Conservation (phyloP, 2,329 filamentous ascomycete species). For the Colletotrichum lini region DNA sequence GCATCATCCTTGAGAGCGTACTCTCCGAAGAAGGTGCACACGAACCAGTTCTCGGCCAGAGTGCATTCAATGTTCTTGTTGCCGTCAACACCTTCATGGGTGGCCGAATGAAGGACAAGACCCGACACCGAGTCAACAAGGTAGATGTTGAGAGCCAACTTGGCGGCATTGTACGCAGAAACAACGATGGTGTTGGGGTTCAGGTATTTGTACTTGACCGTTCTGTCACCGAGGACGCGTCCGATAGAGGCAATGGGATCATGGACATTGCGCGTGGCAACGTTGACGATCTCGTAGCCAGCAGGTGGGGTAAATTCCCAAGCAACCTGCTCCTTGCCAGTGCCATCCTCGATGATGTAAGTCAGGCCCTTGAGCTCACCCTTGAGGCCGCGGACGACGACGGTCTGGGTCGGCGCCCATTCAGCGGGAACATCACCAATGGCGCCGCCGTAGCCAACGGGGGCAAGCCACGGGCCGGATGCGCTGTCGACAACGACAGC, state of each 20-base stretch:
- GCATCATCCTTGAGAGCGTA: constrained; percentile 70
- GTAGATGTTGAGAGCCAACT: constrained; percentile 77
- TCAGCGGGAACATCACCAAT: constrained; percentile 61
- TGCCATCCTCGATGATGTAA: constrained; percentile 60
- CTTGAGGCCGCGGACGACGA: constrained; percentile 67
- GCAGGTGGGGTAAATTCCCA: constrained; percentile 82
- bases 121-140: constrained; percentile 91
- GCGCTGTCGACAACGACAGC: constrained; percentile 67
- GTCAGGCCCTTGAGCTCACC: constrained; percentile 69
- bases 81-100: constrained; percentile 81
- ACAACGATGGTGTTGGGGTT: constrained; percentile 89
- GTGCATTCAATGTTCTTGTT: constrained; percentile 81
- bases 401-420: constrained; percentile 64
- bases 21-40: constrained; percentile 82
- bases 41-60: constrained; percentile 95
- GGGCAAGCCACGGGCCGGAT: constrained; percentile 67
- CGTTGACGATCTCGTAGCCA: constrained; percentile 77
- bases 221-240: constrained; percentile 89
- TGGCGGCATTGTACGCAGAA: constrained; percentile 73
- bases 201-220: constrained; percentile 97
- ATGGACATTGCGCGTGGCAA: constrained; percentile 78
- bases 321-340: constrained; percentile 61
- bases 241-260: constrained; percentile 96
- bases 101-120: constrained; percentile 79
- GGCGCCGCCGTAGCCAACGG: constrained; percentile 66